phyloP scores from a whole-genome alignment of 768 basidiomycete species.

The Calocybe indica region DNA sequence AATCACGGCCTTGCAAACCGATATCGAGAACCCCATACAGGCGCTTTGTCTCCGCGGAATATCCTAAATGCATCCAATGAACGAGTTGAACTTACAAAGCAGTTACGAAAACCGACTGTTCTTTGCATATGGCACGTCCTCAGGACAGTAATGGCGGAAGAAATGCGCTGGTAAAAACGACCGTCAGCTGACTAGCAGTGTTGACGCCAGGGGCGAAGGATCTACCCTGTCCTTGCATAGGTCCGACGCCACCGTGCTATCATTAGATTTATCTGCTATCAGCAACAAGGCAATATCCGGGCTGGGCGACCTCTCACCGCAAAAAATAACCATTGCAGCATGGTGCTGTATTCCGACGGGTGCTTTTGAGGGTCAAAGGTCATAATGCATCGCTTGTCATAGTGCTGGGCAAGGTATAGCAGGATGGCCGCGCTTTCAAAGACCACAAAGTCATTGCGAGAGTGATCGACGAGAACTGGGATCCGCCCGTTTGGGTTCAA shows the following conservation, averaged over 20 bases:
- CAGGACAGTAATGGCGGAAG: conserved; percentile 55
- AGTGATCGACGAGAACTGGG: conserved; percentile 58
- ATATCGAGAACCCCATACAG: conserved; percentile 78
- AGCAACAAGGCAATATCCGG: neutral
- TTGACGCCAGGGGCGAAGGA: neutral
- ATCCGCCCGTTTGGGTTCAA: conserved; percentile 73
- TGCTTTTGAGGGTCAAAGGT: conserved; percentile 49
- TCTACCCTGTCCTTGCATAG: conserved; percentile 74
- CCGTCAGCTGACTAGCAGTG: neutral
- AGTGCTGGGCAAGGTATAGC: conserved; percentile 73
- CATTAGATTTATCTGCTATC: neutral
- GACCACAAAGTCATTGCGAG: conserved; percentile 54
- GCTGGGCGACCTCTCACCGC: conserved; percentile 32
- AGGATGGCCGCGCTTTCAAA: conserved; percentile 83
- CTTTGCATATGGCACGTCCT: conserved; percentile 61
- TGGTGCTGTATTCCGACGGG: conserved; percentile 61
- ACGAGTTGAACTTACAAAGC: neutral
- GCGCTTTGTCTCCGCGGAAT: conserved; percentile 74
- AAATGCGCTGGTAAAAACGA: conserved; percentile 42
- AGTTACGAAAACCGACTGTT: conserved; percentile 35
- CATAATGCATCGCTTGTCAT: conserved; percentile 71
- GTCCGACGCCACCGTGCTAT: conserved; percentile 77
- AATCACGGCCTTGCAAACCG: conserved; percentile 66
- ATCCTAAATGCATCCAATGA: conserved; percentile 39
- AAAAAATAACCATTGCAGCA: conserved; percentile 86